Base-by-base conservation (phyloP, 2,329 filamentous ascomycete genomes). In the Xylaria multiplex region DNA sequence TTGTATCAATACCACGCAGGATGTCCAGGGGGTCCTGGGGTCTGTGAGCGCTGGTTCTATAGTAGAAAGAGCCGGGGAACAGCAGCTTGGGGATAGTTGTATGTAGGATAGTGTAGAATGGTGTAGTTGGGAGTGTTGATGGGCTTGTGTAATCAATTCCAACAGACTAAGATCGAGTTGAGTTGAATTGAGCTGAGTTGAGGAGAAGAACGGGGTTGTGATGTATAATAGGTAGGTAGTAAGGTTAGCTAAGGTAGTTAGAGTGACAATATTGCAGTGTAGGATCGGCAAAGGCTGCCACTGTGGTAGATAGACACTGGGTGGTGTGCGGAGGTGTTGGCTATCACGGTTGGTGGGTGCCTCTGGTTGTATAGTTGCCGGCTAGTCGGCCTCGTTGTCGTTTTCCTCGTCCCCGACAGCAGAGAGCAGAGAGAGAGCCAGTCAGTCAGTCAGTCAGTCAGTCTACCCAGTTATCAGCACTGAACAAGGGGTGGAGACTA, bases 1-100 rank as follows among this genome's bases (percentile, higher is more conserved):
- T 59, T 68, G 68, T 64, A 30, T 61, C 65, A 64, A 67, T 64
- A 67, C 65, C 62, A 67, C 59, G 65, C 58, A 65, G 52, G 58
- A 37, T 54, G 53, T 45, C 65, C 59, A 63, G 65, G 59, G 59
- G 57, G 45, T 30, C 37, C n/a, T 27, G 59, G 59, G 57, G 45
- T 30, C 37, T 19, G 43, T 13, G 37, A 37, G 52, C 42, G 22
- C 52, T n/a, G 53, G 13, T 40, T 40, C 37, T 42, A 11, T 37
- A 30, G 37, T 40, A 40, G 50, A n/a, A 30, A 55, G 37, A 43
- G 22, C 37, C 40, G 42, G 24, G 54, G 19, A 50, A 22, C 55
- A 59, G 32, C 54, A 54, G 42, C 46, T 27, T 13, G 24, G 22
- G 2, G 30, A n/a, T 46, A n/a, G 30, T 16, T 43, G 27, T 48